A percentile compares a stretch with the other conserved stretches of the same genome.
phyloP scores from a whole-genome alignment of 768 basidiomycete genomes.

The Podaxis sp. region DNA sequence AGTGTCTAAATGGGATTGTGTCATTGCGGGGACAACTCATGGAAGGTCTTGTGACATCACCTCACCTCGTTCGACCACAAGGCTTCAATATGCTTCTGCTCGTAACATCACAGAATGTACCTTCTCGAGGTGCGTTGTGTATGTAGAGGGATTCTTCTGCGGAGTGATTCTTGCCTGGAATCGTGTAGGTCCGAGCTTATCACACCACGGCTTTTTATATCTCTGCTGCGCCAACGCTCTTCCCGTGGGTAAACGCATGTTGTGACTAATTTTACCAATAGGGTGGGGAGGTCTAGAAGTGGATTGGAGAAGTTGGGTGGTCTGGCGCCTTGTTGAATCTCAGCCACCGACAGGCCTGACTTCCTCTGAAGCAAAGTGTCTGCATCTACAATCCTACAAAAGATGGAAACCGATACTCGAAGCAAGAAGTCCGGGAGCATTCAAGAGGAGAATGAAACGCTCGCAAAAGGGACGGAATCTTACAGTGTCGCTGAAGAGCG shows the following conservation, averaged over 20 bases:
- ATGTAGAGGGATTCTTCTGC: too few species aligned
- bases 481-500: conserved; percentile 25
- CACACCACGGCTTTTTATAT: neutral
- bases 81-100: neutral
- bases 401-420: neutral
- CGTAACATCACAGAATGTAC: too few species aligned
- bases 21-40: neutral
- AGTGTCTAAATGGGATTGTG: neutral
- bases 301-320: neutral
- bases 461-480: neutral
- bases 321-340: neutral
- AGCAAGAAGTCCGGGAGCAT: neutral
- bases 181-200: neutral
- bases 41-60: neutral
- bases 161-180: neutral
- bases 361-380: neutral
- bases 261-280: neutral
- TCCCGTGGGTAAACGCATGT: conserved; percentile 4
- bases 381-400: neutral
- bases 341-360: neutral
- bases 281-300: neutral
- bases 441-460: conserved; percentile 6
- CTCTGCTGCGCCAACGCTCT: neutral
- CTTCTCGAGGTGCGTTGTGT: too few species aligned
- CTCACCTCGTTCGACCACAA: neutral